These are phyloP conservation scores for Russula brevipes DNA, from an alignment of 768 basidiomycete genomes.

Conservation along the genomic window DNA sequence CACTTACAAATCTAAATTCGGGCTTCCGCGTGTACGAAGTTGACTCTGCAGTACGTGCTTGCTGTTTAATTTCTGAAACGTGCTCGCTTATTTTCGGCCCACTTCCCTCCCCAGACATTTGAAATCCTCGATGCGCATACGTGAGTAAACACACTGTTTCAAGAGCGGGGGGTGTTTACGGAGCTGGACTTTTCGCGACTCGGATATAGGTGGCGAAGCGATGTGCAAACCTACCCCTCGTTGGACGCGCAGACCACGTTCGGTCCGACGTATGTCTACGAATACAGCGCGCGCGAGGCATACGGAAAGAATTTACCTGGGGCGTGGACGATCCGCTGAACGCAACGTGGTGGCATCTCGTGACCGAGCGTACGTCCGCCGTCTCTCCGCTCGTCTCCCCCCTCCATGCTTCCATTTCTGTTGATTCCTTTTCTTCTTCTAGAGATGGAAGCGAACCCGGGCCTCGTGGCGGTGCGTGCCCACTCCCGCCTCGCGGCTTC, in stretches of 20 bases:
- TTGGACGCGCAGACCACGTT: constrained; percentile 51
- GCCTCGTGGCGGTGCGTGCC: constrained; percentile 48
- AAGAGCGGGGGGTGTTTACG: neutral
- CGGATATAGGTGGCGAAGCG: constrained; percentile 51
- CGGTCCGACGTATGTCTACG: constrained; percentile 57
- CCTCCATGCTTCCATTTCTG: neutral
- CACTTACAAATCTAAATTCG: constrained; percentile 64
- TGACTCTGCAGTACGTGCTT: constrained; percentile 52
- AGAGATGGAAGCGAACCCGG: constrained; percentile 56
- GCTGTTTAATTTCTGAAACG: neutral
- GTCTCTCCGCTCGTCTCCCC: neutral
- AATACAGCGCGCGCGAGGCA: constrained; percentile 65
- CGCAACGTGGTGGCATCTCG: constrained; percentile 78
- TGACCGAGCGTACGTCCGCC: constrained; percentile 56
- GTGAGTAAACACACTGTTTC: constrained; percentile 37
- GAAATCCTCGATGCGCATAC: constrained; percentile 76
- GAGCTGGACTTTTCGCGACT: neutral
- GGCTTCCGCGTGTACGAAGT: constrained; percentile 73
- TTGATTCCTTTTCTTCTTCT: constrained; percentile 2
- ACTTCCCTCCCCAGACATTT: constrained; percentile 49
- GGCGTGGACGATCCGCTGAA: constrained; percentile 61
- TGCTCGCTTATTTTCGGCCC: neutral
- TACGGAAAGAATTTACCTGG: constrained; percentile 62
- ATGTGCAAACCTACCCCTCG: constrained; percentile 53
- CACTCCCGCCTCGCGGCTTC: neutral